A percentile compares a stretch with the other conserved stretches of the same genome.
phyloP scores from a whole-genome alignment of 2,329 filamentous ascomycete genomes.

The Scedosporium apiospermum region DNA sequence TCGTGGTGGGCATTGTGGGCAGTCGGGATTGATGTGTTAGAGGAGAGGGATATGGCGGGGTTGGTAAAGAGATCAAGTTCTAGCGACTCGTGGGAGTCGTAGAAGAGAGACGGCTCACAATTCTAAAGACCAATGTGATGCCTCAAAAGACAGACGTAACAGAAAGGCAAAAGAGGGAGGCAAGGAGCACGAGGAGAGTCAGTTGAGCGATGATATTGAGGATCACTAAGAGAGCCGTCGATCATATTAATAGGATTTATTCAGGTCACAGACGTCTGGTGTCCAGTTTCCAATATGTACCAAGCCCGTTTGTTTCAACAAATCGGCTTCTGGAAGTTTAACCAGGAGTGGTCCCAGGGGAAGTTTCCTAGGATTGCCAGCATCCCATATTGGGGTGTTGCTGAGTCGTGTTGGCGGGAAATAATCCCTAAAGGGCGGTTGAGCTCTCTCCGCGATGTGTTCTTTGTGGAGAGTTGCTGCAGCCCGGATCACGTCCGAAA shows the following conservation, averaged over 20 bases:
- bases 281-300: too few relatives aligned
- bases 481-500: neutral
- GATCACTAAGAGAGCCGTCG: neutral
- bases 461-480: neutral
- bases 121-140: neutral
- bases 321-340: neutral
- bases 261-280: too few relatives aligned
- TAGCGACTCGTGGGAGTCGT: neutral
- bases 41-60: neutral
- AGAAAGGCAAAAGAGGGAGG: neutral
- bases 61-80: slow-evolving; percentile 3
- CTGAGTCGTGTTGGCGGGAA: neutral
- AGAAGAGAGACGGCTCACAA: neutral
- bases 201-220: neutral
- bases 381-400: neutral
- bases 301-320: neutral
- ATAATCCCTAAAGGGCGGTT: neutral
- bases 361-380: neutral
- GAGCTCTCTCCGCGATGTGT: neutral
- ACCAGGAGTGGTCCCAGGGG: neutral
- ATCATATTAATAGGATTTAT: slow-evolving; percentile 1
- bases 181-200: neutral
- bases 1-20: neutral
- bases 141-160: neutral
- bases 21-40: neutral